Evolutionary conservation across 2,329 filamentous ascomycete genomes (phyloP).

Genomic region (Emergomyces orientalis): DNA sequence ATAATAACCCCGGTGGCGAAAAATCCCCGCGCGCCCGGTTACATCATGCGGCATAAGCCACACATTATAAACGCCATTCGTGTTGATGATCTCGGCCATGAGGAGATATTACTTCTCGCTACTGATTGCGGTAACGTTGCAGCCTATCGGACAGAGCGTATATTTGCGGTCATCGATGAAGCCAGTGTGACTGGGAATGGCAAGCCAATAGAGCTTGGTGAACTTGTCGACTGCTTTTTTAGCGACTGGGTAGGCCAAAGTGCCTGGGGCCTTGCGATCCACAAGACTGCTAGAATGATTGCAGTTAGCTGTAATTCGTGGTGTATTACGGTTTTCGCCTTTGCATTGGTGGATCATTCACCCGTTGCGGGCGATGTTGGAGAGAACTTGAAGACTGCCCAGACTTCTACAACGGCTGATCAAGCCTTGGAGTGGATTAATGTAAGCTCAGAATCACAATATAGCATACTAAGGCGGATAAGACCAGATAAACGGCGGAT

Average conservation of each 20-base stretch:
- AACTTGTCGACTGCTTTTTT: constrained; percentile 50
- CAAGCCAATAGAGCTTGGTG: constrained; percentile 13
- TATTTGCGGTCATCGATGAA: constrained; percentile 37
- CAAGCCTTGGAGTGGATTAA: constrained; percentile 25
- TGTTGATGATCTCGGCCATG: constrained; percentile 57
- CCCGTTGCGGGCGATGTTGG: constrained; percentile 16
- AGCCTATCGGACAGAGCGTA: constrained; percentile 55
- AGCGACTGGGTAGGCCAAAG: constrained; percentile 65
- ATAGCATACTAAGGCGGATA: not conserved
- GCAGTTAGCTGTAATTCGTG: constrained; percentile 72
- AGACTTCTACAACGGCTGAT: constrained; percentile 12
- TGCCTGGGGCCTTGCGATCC: constrained; percentile 83
- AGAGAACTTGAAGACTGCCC: not conserved
- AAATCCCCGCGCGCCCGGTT: constrained; percentile 40
- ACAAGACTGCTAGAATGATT: constrained; percentile 70
- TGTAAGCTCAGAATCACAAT: constrained; percentile 17
- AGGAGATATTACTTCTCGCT: constrained; percentile 58
- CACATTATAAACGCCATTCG: constrained; percentile 63
- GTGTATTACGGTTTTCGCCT: constrained; percentile 50
- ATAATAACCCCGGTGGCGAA: constrained; percentile 36
- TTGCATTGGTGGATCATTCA: constrained; percentile 41
- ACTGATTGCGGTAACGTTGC: constrained; percentile 70
- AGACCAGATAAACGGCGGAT: constrained; percentile 24
- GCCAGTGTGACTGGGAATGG: not conserved
- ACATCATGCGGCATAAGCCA: constrained; percentile 43